Conservation (phyloP, 805 yeast genomes). For the Candida krabiensis region DNA sequence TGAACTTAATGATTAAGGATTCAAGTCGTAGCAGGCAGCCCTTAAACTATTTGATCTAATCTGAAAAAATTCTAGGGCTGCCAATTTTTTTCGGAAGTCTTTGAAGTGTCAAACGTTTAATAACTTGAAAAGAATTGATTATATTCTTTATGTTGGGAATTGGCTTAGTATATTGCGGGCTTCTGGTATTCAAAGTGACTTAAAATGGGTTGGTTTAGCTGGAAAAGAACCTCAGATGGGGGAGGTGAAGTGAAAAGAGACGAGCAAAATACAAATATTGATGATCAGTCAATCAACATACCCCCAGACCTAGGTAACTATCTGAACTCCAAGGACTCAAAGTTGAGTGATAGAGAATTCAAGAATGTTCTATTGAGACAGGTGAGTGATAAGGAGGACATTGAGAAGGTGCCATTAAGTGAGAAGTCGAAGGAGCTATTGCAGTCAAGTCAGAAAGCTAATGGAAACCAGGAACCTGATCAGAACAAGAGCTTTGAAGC, state of each 20-base stretch:
- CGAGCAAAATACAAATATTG: slow-evolving; percentile 1
- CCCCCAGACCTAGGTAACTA: slow-evolving; percentile 28
- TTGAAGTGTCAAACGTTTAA: too few species aligned
- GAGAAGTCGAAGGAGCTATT: slow-evolving; percentile 3
- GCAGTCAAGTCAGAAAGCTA: background rate
- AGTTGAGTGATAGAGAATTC: slow-evolving; percentile 33
- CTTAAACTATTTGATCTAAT: too few species aligned
- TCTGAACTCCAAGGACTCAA: slow-evolving; percentile 25
- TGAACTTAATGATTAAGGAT: too few species aligned
- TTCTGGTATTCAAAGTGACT: too few species aligned
- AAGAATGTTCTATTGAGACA: slow-evolving; percentile 23
- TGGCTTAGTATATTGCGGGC: too few species aligned
- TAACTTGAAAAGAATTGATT: too few species aligned
- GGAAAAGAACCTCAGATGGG: slow-evolving; percentile 1
- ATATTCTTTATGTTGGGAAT: too few species aligned
- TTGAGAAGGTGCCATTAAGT: slow-evolving; percentile 1
- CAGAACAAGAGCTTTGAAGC: slow-evolving; percentile 2
- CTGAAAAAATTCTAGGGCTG: too few species aligned
- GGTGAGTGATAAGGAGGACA: slow-evolving; percentile 1
- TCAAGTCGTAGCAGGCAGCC: too few species aligned
- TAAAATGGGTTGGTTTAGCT: slow-evolving; percentile 20
- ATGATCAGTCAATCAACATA: slow-evolving; percentile 8
- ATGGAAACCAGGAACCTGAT: background rate
- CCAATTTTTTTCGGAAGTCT: too few species aligned
- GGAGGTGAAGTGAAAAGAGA: slow-evolving; percentile 8